Evolutionary conservation across 805 yeast genomes (phyloP), one percentile per base, ranked within the genome.

Genomic region (Sugiyamaella lignohabitans): DNA sequence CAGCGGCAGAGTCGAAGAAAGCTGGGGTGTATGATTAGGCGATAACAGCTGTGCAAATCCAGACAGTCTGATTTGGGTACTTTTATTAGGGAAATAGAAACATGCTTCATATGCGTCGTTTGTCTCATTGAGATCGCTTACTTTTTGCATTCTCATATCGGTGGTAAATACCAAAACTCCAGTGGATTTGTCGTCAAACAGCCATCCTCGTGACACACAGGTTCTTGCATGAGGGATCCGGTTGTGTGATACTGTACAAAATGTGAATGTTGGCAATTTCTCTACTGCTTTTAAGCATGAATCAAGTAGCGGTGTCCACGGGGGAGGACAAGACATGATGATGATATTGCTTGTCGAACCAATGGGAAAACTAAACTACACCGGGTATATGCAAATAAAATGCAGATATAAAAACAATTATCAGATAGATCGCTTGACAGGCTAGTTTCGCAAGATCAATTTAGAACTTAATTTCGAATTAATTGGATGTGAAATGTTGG

Each of bases 301-400:
- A 24, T 69, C 67, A 54, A 84, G 80, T 8, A 75, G 59, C 6
- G 91, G 86, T 56, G 79, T 81, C 94, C 94, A 84, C 2, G 88
- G 84, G 23, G 87, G 89, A 74, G 78, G 71, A 45, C 67, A 69
- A 53, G 69, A 69, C 54, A 65, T 63, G 55, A 34, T 37, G 16
- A 4, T 11, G 16, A n/a, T n/a, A n/a, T n/a, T n/a, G n/a, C n/a
- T n/a, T n/a, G n/a, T n/a, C 10, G 24, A 21, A 22, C 11, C 18
- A n/a, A 3, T 19, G 8, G 41, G 27, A 19, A 21, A 38, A 38
- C n/a, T n/a, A n/a, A n/a, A n/a, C n/a, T n/a, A n/a, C n/a, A n/a
- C n/a, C 22, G 16, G 20, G 19, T 19, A 34, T n/a, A n/a, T n/a
- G 8, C 41, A 29, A 20, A 14, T 22, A n/a, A n/a, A n/a, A n/a